phyloP scores from a whole-genome alignment of 306 rosid species.

The Vicia faba region DNA sequence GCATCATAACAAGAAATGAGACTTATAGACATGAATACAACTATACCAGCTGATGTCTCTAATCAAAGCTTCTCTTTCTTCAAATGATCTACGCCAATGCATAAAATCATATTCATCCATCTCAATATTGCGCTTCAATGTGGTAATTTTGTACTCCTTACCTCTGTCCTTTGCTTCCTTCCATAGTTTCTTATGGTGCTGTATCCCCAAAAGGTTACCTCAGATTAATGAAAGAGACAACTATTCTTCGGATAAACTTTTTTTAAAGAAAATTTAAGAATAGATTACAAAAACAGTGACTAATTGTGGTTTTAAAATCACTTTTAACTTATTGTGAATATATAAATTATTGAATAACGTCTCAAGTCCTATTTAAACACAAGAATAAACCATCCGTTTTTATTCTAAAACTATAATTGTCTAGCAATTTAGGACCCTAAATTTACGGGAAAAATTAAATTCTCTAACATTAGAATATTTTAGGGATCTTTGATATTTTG shows the following conservation, averaged over 20 bases:
- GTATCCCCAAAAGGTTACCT: conserved; percentile 35
- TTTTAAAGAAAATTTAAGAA: too few relatives aligned
- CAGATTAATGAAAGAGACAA: conserved; percentile 21
- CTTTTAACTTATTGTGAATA: too few relatives aligned
- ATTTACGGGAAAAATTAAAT: too few relatives aligned
- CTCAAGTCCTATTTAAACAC: too few relatives aligned
- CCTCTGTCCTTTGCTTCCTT: conserved; percentile 78
- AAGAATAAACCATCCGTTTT: too few relatives aligned
- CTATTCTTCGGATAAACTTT: not conserved
- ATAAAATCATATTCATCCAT: conserved; percentile 91
- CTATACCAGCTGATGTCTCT: conserved; percentile 94
- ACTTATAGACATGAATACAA: conserved; percentile 5
- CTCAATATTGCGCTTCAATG: conserved; percentile 78
- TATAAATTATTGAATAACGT: too few relatives aligned
- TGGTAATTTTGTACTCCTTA: conserved; percentile 64
- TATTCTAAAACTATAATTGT: too few relatives aligned
- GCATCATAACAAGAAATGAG: conserved; percentile 13
- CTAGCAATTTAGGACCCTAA: too few relatives aligned
- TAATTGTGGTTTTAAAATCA: too few relatives aligned
- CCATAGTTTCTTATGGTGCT: conserved; percentile 57
- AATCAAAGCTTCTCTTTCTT: conserved; percentile 88
- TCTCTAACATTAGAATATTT: too few relatives aligned
- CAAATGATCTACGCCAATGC: conserved; percentile 93
- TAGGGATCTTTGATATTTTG: too few relatives aligned
- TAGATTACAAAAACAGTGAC: too few relatives aligned